Conservation (phyloP, 345 rosid species). For the Hevea brasiliensis region DNA sequence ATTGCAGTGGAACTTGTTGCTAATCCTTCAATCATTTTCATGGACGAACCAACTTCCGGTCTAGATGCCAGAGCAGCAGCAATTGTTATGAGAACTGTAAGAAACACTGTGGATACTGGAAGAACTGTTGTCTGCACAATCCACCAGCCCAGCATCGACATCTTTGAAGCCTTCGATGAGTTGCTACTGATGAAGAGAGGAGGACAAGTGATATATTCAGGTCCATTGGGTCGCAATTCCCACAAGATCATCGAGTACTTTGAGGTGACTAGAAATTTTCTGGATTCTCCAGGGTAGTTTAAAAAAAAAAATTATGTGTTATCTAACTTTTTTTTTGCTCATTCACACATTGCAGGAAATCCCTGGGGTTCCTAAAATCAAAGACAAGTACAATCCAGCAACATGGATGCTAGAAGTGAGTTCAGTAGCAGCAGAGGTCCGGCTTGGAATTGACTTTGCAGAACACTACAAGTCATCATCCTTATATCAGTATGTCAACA, state of each 20-base stretch:
- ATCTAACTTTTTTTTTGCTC: not conserved
- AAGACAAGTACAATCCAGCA: slow-evolving; percentile 75
- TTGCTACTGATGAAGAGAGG: slow-evolving; percentile 83
- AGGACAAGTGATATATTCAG: slow-evolving; percentile 74
- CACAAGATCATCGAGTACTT: slow-evolving; percentile 69
- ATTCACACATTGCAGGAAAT: slow-evolving; percentile 37
- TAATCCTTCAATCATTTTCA: slow-evolving; percentile 85
- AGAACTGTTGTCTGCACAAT: slow-evolving; percentile 86
- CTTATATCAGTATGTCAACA: slow-evolving; percentile 50
- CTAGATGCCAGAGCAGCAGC: slow-evolving; percentile 92
- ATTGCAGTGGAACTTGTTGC: slow-evolving; percentile 83
- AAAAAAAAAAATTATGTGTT: no score
- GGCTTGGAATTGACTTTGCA: slow-evolving; percentile 70
- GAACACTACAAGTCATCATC: slow-evolving; percentile 58
- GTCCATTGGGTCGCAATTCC: slow-evolving; percentile 68
- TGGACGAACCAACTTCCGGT: slow-evolving; percentile 94
- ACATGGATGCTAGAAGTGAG: slow-evolving; percentile 94
- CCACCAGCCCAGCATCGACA: slow-evolving; percentile 86
- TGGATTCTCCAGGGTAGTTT: not conserved
- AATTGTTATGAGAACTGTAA: slow-evolving; percentile 87
- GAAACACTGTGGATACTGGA: slow-evolving; percentile 90
- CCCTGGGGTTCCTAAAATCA: slow-evolving; percentile 60
- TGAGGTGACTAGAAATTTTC: slow-evolving; percentile 42
- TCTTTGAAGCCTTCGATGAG: slow-evolving; percentile 88
- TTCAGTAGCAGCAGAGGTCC: slow-evolving; percentile 65